Evolutionary conservation across 805 yeast species (phyloP), one percentile per base, ranked within the genome.

Genomic region (Candida qinlingensis): DNA sequence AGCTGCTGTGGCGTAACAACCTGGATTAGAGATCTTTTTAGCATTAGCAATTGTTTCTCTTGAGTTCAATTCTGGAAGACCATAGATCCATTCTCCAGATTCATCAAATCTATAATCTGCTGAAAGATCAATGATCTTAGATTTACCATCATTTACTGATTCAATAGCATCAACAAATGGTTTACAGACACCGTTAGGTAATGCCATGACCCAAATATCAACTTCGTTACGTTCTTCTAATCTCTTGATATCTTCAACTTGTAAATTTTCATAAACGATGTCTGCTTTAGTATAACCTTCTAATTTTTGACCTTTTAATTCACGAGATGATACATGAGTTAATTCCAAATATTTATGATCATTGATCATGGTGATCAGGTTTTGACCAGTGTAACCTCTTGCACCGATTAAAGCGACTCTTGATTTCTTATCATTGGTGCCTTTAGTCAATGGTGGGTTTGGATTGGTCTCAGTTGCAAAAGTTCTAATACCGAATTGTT

Each of bases 1-100:
- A 11, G 97, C 94, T 50, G 95, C 97, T 41, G 99, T 94, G n/a
- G 99, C 97, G 66, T 91, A 94, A 74, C 99, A 94, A 42, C 99
- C 99, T 3, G 99, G 99, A 71, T 94, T 94, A 5, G 97, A 84
- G 53, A 94, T 87, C 65, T 86, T 87, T 61, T 77, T 75, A 19
- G 98, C 92, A 11, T 72, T 62, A 36, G 86, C 78, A 58, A 94
- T 86, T 9, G 63, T 63, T 8, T 71, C 63, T 65, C 99, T 81
- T 56, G 81, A 76, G 48, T 79, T 81, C 61, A 94, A 76, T 70
- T 94, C 99, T 7, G 99, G 99, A 58, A 94, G 78, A 42, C 99
- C 99, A 65, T 94, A 94, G 5, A 76, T 73, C 99, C 99, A 94
- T 58, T 84, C 82, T 29, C 87, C 85, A 46, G 91, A 77, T 12